These are phyloP conservation scores for Zygoascus tannicola DNA, from an alignment of 805 yeast species.

Conservation along the genomic window DNA sequence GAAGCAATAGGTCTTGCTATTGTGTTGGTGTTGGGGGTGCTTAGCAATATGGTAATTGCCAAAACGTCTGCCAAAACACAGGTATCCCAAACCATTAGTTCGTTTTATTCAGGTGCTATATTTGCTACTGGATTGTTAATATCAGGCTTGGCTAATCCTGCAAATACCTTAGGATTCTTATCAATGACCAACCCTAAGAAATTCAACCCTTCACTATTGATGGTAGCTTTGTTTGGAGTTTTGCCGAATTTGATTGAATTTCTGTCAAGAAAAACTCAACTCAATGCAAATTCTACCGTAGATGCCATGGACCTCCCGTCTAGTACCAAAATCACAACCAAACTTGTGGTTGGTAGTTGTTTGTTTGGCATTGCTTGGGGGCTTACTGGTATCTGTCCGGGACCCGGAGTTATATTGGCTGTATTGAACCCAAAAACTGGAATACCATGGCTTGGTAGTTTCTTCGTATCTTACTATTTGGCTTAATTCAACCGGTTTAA, in stretches of 20 bases:
- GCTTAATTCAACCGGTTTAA: too few species aligned
- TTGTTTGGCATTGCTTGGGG: slow-evolving; percentile 50
- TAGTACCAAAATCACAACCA: slow-evolving; percentile 20
- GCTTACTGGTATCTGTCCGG: slow-evolving; percentile 43
- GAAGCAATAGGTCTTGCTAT: neutral
- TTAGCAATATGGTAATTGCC: neutral
- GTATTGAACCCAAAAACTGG: slow-evolving; percentile 23
- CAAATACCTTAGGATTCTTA: slow-evolving; percentile 40
- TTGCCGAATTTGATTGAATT: slow-evolving; percentile 35
- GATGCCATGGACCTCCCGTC: slow-evolving; percentile 17
- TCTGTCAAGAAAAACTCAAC: slow-evolving; percentile 16
- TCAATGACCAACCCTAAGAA: slow-evolving; percentile 25
- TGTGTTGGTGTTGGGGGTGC: slow-evolving; percentile 4
- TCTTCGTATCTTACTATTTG: slow-evolving; percentile 24
- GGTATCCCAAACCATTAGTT: slow-evolving; percentile 13
- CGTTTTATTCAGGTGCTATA: slow-evolving; percentile 26
- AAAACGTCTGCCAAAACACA: neutral
- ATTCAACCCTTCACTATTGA: slow-evolving; percentile 40
- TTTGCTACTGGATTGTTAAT: slow-evolving; percentile 41
- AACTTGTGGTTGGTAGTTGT: slow-evolving; percentile 35
- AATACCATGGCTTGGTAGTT: slow-evolving; percentile 25
- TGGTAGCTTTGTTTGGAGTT: slow-evolving; percentile 37
- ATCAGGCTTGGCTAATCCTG: slow-evolving; percentile 39
- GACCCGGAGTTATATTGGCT: slow-evolving; percentile 36
- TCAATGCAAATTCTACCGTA: slow-evolving; percentile 14